Evolutionary conservation across 2,329 filamentous ascomycete genomes (phyloP).

Genomic region (Alternaria dauci): DNA sequence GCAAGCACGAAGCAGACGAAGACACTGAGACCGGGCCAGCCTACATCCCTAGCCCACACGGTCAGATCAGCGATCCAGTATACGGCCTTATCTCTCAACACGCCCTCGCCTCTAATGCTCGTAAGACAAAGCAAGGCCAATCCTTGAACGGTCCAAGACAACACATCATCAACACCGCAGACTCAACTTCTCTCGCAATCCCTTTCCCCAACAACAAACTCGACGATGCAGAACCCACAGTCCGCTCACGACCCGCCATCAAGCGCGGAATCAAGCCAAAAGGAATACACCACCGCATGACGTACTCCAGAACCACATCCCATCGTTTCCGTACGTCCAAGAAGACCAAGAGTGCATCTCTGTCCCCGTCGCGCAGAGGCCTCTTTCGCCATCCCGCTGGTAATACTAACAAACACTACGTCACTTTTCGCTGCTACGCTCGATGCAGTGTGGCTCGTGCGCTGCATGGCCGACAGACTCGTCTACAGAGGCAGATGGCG

Average conservation of each 20-base stretch:
- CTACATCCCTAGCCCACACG: neutral
- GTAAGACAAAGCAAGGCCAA: neutral
- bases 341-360: neutral
- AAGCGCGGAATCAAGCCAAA: neutral
- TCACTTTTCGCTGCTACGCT: neutral
- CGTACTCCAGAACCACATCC: neutral
- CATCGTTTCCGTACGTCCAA: neutral
- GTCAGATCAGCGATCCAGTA: neutral
- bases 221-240: neutral
- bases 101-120: neutral
- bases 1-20: neutral
- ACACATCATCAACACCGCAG: neutral
- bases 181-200: neutral
- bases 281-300: neutral
- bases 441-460: constrained; percentile 1
- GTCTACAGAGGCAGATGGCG: neutral
- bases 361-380: neutral
- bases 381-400: neutral
- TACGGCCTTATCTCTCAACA: neutral
- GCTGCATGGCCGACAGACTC: neutral
- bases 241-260: neutral
- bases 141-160: neutral
- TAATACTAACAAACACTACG: neutral
- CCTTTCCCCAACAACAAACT: neutral
- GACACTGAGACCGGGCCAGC: neutral